Conservation (phyloP, 257 asterid species). For the Solanum ossicruentum region DNA sequence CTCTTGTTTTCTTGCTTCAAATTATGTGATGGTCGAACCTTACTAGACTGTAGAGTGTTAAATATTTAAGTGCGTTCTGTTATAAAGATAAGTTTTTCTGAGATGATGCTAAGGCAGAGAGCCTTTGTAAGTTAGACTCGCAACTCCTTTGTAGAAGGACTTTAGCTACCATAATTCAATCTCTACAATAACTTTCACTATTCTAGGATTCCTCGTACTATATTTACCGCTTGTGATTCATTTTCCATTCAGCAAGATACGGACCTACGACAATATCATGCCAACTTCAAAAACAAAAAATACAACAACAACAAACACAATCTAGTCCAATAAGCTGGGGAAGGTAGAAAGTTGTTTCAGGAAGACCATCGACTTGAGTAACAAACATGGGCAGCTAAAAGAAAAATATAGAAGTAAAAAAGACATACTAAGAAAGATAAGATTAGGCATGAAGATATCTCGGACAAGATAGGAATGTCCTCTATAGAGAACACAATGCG, state of each 20-base stretch:
- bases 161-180: neutral
- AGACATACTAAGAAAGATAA: neutral
- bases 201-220: neutral
- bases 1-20: neutral
- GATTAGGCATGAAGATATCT: neutral
- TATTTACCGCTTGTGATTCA: neutral
- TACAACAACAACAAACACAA: no score
- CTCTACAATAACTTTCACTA: neutral
- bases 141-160: neutral
- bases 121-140: neutral
- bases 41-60: neutral
- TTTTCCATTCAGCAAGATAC: no score
- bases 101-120: no score
- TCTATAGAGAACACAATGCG: neutral
- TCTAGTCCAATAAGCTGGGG: no score
- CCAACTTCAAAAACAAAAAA: no score
- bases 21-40: neutral
- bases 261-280: no score
- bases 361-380: no score
- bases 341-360: no score
- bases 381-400: no score
- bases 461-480: neutral
- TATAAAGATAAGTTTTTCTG: neutral
- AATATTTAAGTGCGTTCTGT: neutral
- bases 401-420: no score